Percentiles rank a stretch among this genome's conserved stretches.
These are phyloP conservation scores for Exobasidium rhododendri DNA, from an alignment of 1,284 basidiomycete genomes.

Conservation along the genomic window DNA sequence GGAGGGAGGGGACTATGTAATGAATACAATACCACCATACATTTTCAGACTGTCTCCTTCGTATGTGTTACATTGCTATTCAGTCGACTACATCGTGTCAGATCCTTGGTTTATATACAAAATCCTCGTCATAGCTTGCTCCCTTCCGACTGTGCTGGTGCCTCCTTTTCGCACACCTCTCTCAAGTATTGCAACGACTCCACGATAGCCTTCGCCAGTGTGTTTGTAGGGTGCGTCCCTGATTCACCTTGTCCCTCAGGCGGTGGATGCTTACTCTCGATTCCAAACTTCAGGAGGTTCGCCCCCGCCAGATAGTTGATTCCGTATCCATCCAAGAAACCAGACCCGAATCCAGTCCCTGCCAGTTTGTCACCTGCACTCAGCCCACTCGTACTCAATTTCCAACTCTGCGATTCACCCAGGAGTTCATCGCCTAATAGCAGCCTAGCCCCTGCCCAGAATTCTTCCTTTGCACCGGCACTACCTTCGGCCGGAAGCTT, in stretches of 20 bases:
- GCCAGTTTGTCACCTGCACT: slow-evolving; percentile 81
- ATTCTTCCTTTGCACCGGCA: neutral
- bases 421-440: slow-evolving; percentile 68
- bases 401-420: slow-evolving; percentile 76
- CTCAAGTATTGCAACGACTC: slow-evolving; percentile 73
- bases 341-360: slow-evolving; percentile 72
- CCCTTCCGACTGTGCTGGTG: slow-evolving; percentile 16
- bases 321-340: slow-evolving; percentile 41
- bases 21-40: too few species aligned
- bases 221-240: slow-evolving; percentile 63
- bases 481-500: slow-evolving; percentile 22
- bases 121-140: slow-evolving; percentile 6
- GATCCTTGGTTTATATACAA: too few species aligned
- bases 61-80: too few species aligned
- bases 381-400: slow-evolving; percentile 84
- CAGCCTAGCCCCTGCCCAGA: slow-evolving; percentile 10
- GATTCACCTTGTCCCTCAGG: slow-evolving; percentile 30
- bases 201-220: slow-evolving; percentile 68
- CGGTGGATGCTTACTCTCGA: slow-evolving; percentile 73
- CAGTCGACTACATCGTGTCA: too few species aligned
- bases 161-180: slow-evolving; percentile 59
- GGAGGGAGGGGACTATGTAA: too few species aligned
- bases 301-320: slow-evolving; percentile 69
- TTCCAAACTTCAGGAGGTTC: slow-evolving; percentile 83
- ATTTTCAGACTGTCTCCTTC: too few species aligned